Base-by-base conservation (phyloP, 1,284 basidiomycete genomes). In the Farysia itapuensis region DNA sequence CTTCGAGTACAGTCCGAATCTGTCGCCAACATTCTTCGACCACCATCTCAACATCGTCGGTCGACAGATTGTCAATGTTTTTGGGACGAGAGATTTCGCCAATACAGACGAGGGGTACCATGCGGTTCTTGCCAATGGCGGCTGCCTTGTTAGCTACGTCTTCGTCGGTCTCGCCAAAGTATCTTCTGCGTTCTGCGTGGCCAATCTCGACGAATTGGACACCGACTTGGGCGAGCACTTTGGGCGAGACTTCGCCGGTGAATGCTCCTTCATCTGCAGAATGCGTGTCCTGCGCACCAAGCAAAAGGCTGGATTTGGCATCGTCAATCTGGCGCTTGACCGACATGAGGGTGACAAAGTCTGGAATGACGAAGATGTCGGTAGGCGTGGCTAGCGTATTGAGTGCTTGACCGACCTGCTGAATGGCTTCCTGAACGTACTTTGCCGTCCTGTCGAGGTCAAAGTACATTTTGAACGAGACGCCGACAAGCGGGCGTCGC, bases 401-500 rank as follows among this genome's bases (percentile, higher is more conserved):
- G 4, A 43, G 43, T 1, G 37, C 13, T 2, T 37, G 23, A 4
- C 44, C 28, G 31, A 66, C 36, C 12, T 48, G 43, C 15, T 48
- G 43, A 39, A 63, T 32, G 26, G 48, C 29, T 16, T 39, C 19
- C 18, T 40, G 30, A 22, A 63, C 14, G 22, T 70, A 70, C 2
- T 34, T 15, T 14, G 31, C 39, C 21, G 65, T 70, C 24, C 50
- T 51, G 21, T 47, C 37, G 5, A 69, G 28, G 45, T 74, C 72
- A 50, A 74, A 72, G 65, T 74, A 72, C 70, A 72, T 74, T 40
- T 72, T 72, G 52, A 61, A 56, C 23, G 68, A 71, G 9, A 70
- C 69, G 42, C 68, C 72, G 23, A 73, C 72, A 23, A 73, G 54
- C 16, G 59, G 52, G 22, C 48, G 48, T 29, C 59, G 47, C 7